Evolutionary conservation across 768 basidiomycete species (phyloP).

Genomic region (Phylloporus sp.): DNA sequence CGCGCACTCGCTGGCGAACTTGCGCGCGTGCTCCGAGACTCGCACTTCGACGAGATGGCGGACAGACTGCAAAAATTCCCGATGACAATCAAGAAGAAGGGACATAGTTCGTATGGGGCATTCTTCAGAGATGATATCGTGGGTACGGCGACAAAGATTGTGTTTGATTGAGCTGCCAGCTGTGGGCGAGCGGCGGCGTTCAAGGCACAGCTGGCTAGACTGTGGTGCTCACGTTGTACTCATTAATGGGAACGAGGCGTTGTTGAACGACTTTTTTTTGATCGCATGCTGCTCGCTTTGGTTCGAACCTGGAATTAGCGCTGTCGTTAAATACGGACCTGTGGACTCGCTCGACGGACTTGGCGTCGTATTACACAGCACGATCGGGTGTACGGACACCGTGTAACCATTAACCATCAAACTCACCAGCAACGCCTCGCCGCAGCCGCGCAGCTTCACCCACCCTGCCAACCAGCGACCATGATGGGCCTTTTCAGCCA

Average conservation of each 20-base stretch:
- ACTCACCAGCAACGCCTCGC: slow-evolving; percentile 20
- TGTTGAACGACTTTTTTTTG: too few relatives aligned
- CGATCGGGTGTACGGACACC: background rate
- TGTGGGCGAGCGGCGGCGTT: background rate
- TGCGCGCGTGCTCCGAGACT: slow-evolving; percentile 84
- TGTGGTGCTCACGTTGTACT: slow-evolving; percentile 5
- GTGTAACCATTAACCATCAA: background rate
- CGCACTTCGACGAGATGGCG: slow-evolving; percentile 71
- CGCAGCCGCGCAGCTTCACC: slow-evolving; percentile 18
- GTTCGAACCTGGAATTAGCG: too few relatives aligned
- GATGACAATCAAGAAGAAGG: slow-evolving; percentile 96
- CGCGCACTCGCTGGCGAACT: slow-evolving; percentile 86
- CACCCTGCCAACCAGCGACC: slow-evolving; percentile 18
- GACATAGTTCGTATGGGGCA: slow-evolving; percentile 85
- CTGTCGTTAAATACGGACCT: too few relatives aligned
- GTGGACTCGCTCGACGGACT: slow-evolving; percentile 1
- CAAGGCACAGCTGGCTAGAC: too few relatives aligned
- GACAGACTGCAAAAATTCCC: slow-evolving; percentile 73
- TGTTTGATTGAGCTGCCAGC: slow-evolving; percentile 47
- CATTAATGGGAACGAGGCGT: slow-evolving; percentile 10
- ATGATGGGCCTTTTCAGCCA: slow-evolving; percentile 82
- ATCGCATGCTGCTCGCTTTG: too few relatives aligned
- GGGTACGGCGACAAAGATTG: slow-evolving; percentile 70
- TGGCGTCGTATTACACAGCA: too few relatives aligned
- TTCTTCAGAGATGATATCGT: slow-evolving; percentile 66